Conservation (phyloP, 2,329 filamentous ascomycete genomes). For the Aspergillus texensis region DNA sequence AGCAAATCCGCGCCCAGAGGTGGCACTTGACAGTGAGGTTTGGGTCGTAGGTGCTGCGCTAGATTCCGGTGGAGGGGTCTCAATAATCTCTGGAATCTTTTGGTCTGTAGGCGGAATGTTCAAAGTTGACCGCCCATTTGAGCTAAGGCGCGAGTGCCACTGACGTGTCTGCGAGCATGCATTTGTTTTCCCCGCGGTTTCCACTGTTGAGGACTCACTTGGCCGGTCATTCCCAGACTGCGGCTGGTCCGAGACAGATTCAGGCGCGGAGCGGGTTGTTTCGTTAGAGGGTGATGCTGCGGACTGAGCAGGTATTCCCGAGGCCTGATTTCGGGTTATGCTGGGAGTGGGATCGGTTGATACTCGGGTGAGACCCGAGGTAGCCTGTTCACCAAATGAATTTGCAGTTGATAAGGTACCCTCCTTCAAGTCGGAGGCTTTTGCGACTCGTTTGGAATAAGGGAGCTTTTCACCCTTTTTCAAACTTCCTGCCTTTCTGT, state of each 20-base stretch:
- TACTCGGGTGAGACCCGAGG: slow-evolving; percentile 37
- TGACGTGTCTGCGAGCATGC: slow-evolving; percentile 45
- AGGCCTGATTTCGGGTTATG: slow-evolving; percentile 47
- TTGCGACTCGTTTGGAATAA: slow-evolving; percentile 72
- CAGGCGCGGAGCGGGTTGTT: slow-evolving; percentile 28
- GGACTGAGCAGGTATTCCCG: slow-evolving; percentile 38
- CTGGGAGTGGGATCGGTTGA: slow-evolving; percentile 41
- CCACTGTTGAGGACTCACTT: slow-evolving; percentile 26
- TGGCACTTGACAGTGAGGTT: slow-evolving; percentile 37
- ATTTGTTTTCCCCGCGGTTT: slow-evolving; percentile 35
- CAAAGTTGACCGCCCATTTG: slow-evolving; percentile 59
- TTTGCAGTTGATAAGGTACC: slow-evolving; percentile 44
- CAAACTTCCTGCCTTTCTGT: slow-evolving; percentile 78
- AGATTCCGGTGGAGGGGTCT: slow-evolving; percentile 62
- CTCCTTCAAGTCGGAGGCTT: slow-evolving; percentile 64
- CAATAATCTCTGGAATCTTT: slow-evolving; percentile 60
- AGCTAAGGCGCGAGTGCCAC: slow-evolving; percentile 60
- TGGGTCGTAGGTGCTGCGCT: slow-evolving; percentile 25
- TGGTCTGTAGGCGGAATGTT: slow-evolving; percentile 52
- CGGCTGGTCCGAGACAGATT: slow-evolving; percentile 33
- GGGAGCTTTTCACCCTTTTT: slow-evolving; percentile 75
- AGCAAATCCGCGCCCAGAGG: slow-evolving; percentile 57
- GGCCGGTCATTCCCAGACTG: slow-evolving; percentile 22
- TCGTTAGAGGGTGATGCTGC: slow-evolving; percentile 25
- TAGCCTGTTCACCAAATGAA: slow-evolving; percentile 37